Conservation (phyloP, 73 alveolate genomes). For the Paramecium octaurelia region DNA sequence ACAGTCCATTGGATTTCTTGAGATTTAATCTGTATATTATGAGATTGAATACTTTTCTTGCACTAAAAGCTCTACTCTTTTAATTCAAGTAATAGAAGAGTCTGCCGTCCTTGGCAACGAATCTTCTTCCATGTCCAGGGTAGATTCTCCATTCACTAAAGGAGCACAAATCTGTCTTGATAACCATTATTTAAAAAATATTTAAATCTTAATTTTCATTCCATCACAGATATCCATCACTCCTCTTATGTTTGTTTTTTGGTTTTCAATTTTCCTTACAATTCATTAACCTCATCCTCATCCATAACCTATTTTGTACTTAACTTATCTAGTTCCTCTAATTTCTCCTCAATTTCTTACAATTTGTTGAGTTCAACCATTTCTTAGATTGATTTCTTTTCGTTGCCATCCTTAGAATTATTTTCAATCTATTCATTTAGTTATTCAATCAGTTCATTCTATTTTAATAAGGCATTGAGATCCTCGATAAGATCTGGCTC, state of each 20-base stretch:
- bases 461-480: neutral
- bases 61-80: slow-evolving; percentile 78
- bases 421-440: neutral
- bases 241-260: neutral
- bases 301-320: neutral
- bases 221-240: neutral
- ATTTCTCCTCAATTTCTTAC: slow-evolving; percentile 15
- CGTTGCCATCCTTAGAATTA: neutral
- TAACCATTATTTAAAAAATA: slow-evolving; percentile 76
- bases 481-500: slow-evolving; percentile 1
- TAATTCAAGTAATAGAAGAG: slow-evolving; percentile 78
- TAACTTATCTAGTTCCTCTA: neutral
- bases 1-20: slow-evolving; percentile 94
- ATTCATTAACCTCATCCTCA: neutral
- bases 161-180: slow-evolving; percentile 90
- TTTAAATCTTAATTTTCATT: slow-evolving; percentile 28
- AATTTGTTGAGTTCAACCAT: neutral
- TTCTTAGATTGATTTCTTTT: neutral
- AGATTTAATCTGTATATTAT: slow-evolving; percentile 68
- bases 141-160: slow-evolving; percentile 88
- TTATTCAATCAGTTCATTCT: neutral
- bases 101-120: slow-evolving; percentile 91
- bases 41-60: slow-evolving; percentile 64
- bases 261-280: neutral
- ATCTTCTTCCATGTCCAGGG: slow-evolving; percentile 94